Base-by-base conservation (phyloP, 495 filamentous ascomycete genomes). In the Penicillium cinerascens region DNA sequence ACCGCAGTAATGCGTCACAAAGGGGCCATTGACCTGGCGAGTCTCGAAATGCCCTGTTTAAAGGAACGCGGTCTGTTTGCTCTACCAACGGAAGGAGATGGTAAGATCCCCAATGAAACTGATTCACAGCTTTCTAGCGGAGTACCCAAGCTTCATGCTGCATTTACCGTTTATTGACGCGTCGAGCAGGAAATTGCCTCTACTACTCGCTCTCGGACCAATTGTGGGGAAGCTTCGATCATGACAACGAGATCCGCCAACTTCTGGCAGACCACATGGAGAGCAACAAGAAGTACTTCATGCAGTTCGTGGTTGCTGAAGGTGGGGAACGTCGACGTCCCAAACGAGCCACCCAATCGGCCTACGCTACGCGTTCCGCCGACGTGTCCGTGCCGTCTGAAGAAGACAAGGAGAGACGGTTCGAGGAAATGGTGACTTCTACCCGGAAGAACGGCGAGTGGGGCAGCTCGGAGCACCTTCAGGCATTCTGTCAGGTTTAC, bases 131-230 rank as follows among this genome's bases (percentile, higher is more conserved):
- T 51, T 49, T 3, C 7, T 18, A 2, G 16, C 5, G 21, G 8
- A 6, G 25, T 4, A 39, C 17, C 0, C n/a, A 29, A 48, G 52
- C 39, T 52, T 43, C 36, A 5, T 9, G 8, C 21, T 37, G 15
- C 33, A 27, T 26, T 17, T 27, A 6, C 4, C 15, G 27, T 44
- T 59, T 35, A 55, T 55, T 66, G 49, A 56, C 63, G 48, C 58
- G 46, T 66, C 56, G 43, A 47, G 58, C 18, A 87, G 85, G 85
- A 35, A 87, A 90, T 67, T 91, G 87, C 65, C 79, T 90, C 25
- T 91, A 89, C 66, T 85, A 88, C 66, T 86, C 87, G 39, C 75
- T 89, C 27, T 87, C 84, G 47, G 87, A 91, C 61, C 87, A 90
- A 74, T 61, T 89, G 43, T 86, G 83, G 58, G 87, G 84, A 35